phyloP scores from a whole-genome alignment of 148 eudicot species.

The Polygonum maritimum region DNA sequence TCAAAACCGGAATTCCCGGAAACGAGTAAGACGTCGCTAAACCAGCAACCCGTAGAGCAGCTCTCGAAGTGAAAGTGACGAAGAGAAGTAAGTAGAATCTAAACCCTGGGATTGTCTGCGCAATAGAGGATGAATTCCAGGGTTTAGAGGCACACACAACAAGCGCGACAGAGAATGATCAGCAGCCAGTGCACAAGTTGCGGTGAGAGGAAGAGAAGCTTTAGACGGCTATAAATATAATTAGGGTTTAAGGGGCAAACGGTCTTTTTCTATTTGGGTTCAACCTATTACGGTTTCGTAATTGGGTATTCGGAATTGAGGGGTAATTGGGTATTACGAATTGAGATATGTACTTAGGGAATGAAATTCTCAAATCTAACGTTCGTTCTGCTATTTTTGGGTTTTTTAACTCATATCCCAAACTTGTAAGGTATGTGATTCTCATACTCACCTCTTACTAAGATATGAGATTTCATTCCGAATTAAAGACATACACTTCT shows the following conservation, averaged over 20 bases:
- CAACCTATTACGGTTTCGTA: too few relatives aligned
- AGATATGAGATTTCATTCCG: too few relatives aligned
- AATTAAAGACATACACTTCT: too few relatives aligned
- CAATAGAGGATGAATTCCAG: background rate
- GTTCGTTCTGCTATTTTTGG: too few relatives aligned
- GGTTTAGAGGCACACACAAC: background rate
- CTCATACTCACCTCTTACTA: too few relatives aligned
- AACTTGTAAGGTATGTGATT: too few relatives aligned
- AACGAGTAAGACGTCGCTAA: background rate
- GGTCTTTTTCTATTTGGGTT: background rate
- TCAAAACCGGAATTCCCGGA: background rate
- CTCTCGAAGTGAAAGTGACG: background rate
- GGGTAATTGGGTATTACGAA: too few relatives aligned
- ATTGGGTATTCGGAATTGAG: too few relatives aligned
- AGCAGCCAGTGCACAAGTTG: conserved; percentile 9
- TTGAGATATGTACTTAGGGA: too few relatives aligned
- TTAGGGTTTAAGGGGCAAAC: conserved; percentile 12
- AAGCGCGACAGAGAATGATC: conserved; percentile 4
- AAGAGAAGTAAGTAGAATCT: background rate
- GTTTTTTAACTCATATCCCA: too few relatives aligned
- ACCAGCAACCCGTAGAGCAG: background rate
- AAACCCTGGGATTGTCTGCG: background rate
- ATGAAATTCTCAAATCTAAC: too few relatives aligned
- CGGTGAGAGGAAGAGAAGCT: background rate
- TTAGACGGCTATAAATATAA: conserved; percentile 5